Evolutionary conservation across 768 basidiomycete species (phyloP), one percentile per base, ranked within the genome.

Genomic region (Leccinum aurantiacum): DNA sequence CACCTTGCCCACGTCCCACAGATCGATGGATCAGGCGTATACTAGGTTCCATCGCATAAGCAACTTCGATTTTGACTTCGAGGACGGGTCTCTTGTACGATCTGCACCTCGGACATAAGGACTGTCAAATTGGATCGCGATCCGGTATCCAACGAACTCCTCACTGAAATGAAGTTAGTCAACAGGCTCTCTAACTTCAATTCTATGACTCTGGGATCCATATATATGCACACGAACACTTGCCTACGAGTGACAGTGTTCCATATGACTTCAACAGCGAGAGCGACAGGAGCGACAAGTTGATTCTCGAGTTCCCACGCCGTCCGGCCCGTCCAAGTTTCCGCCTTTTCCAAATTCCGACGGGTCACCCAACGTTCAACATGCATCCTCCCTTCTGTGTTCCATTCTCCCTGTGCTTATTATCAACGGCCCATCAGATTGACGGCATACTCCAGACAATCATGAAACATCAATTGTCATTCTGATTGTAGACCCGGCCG

Each of bases 1-100:
- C 24, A 91, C 95, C 71, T 98, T 95, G 0, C 94, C 85, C 2
- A 90, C 83, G 71, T 97, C 89, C 93, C 95, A 98, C 10, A 37
- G 17, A 33, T 50, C 11, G 56, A 44, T 15, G 62, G 52, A 17
- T 53, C 59, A 13, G 44, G 6, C 0, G 25, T 4, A 22, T 22
- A 2, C 22, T 22, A 35, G 62, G 52, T 33, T 64, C 65, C n/a
- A 60, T 56, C 1, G 52, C 41, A 31, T n/a, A 22, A 8, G 54
- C 31, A 22, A 64, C 17, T 2, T 64, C 52, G 1, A 57, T 35
- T 33, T 63, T 62, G 7, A 63, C 41, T 27, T 66, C 71, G 24
- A 56, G 57, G 19, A 33, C 29, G 29, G 3, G 11, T 51, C 22
- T 71, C 69, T 17, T 41, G 47, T 13, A 15, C 3, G 47, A 48